Evolutionary conservation across 2,329 filamentous ascomycete genomes (phyloP).

Genomic region (Sarocladiaceae sp.): DNA sequence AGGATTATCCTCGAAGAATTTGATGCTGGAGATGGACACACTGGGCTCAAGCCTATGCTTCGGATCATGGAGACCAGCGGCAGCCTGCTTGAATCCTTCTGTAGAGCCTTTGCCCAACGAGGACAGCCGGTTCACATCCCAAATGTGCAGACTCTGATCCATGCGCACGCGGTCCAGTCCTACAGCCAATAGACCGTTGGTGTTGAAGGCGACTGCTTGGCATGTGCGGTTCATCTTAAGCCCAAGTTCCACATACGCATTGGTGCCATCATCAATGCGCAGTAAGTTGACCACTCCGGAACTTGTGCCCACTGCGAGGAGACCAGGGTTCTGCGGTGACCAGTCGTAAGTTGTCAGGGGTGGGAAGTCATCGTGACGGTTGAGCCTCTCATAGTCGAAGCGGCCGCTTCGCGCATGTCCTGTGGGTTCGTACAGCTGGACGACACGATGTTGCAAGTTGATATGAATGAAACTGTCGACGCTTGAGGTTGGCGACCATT

Average conservation of each 20-base stretch:
- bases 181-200: slow-evolving; percentile 66
- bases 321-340: slow-evolving; percentile 57
- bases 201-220: slow-evolving; percentile 78
- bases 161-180: slow-evolving; percentile 77
- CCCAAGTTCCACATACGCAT: slow-evolving; percentile 59
- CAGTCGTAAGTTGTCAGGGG: slow-evolving; percentile 63
- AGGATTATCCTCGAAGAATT: slow-evolving; percentile 75
- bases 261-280: slow-evolving; percentile 66
- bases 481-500: slow-evolving; percentile 59
- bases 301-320: slow-evolving; percentile 71
- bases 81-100: slow-evolving; percentile 20
- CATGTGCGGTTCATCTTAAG: slow-evolving; percentile 74
- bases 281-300: slow-evolving; percentile 73
- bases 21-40: slow-evolving; percentile 76
- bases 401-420: slow-evolving; percentile 51
- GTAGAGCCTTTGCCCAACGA: slow-evolving; percentile 35
- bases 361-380: slow-evolving; percentile 59
- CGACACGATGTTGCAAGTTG: slow-evolving; percentile 58
- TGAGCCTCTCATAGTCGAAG: slow-evolving; percentile 55
- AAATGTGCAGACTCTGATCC: slow-evolving; percentile 78
- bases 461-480: slow-evolving; percentile 61
- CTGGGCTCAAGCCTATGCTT: slow-evolving; percentile 57
- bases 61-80: slow-evolving; percentile 50
- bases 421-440: slow-evolving; percentile 60
- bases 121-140: slow-evolving; percentile 66